These are phyloP conservation scores for Leptographium lundbergii DNA, from an alignment of 2,329 filamentous ascomycete genomes.

Conservation along the genomic window DNA sequence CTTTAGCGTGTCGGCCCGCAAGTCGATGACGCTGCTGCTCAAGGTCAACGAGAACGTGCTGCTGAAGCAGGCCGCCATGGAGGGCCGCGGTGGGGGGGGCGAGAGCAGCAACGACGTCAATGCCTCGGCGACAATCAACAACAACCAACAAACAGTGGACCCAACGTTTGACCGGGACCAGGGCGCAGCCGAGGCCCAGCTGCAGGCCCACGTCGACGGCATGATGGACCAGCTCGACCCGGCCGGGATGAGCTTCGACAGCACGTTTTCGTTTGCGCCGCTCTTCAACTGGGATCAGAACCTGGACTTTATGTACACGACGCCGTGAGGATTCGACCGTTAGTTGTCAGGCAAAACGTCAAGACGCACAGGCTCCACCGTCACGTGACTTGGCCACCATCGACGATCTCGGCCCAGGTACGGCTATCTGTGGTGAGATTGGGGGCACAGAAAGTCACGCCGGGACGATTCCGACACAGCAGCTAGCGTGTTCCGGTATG, in stretches of 20 bases:
- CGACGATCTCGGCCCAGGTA: too few relatives aligned
- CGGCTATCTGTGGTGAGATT: background rate
- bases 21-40: constrained; percentile 6
- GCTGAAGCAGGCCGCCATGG: constrained; percentile 4
- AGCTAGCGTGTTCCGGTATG: too few relatives aligned
- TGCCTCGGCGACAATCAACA: too few relatives aligned
- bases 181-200: background rate
- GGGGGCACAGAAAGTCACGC: background rate
- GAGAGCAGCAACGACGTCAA: too few relatives aligned
- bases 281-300: constrained; percentile 8
- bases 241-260: constrained; percentile 1
- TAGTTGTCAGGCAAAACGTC: background rate
- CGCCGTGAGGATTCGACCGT: background rate
- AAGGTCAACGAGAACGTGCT: constrained; percentile 6
- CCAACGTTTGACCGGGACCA: background rate
- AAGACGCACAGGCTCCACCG: too few relatives aligned
- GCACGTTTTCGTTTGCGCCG: constrained; percentile 6
- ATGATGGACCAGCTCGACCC: constrained; percentile 4
- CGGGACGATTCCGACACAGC: background rate
- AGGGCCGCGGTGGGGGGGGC: background rate
- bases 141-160: too few relatives aligned
- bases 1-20: constrained; percentile 5
- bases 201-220: background rate
- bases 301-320: constrained; percentile 4
- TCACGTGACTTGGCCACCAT: too few relatives aligned